Evolutionary conservation across 352 stramenopile genomes (phyloP), one percentile per base, ranked within the genome.

Genomic region (Pythium brassicae): DNA sequence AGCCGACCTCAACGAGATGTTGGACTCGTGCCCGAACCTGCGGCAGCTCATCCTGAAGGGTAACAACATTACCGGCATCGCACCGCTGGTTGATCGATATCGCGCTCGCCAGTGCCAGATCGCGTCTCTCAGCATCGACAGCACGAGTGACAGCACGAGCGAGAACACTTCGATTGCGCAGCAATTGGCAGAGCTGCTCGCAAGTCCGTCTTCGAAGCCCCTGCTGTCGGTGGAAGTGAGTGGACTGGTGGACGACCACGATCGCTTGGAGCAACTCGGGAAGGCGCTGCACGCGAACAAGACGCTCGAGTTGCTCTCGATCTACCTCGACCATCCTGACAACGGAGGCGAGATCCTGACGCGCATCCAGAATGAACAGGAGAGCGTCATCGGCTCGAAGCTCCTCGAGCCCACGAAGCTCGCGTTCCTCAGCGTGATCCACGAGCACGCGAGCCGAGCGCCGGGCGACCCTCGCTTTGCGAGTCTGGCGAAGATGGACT

Each of bases 351-450:
- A 62, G 20, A 44, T 39, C 2, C 52, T 55, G 42, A 39, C 17
- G 10, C 44, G 25, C 4, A 34, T 55, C 19, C 49, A 69, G 25
- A 53, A 50, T 29, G 42, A 52, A 9, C 37, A 62, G 17, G 61
- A 70, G 17, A 45, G 58, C 6, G 25, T 66, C 49, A 22, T 72
- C 22, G 39, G 52, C 7, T 62, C 55, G 25, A 17, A 53, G 29
- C 57, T 62, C 0, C 48, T 62, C 29, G 22, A n/a, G n/a, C n/a
- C 7, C 15, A 43, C 61, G 17, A 72, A 76, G 26, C 27, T 49
- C 19, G 62, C 64, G 9, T 66, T 76, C 47, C 52, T 76, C 22
- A 76, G 68, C 20, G 58, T 65, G 4, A 48, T 68, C 40, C 55
- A 70, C 19, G 14, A 61, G 6, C 10, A 43, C 27, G 19, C 29